Evolutionary conservation across 495 filamentous ascomycete genomes (phyloP).

Genomic region (Aspergillus steynii): DNA sequence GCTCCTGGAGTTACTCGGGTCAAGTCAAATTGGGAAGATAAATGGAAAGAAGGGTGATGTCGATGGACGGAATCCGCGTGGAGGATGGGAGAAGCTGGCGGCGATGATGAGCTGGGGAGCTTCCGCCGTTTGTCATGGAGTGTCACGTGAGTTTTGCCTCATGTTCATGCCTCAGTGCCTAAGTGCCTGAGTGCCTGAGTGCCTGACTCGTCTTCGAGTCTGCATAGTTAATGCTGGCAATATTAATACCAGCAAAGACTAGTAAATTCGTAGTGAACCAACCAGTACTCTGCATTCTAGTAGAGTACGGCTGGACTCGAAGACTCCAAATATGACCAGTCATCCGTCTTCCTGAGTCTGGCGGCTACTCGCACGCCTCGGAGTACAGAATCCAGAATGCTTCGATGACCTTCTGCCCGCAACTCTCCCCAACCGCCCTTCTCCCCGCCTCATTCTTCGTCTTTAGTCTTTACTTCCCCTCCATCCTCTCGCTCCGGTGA

Average conservation of each 20-base stretch:
- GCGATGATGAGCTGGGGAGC: conserved; percentile 12
- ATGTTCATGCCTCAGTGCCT: not conserved
- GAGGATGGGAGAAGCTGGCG: conserved; percentile 16
- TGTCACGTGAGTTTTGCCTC: conserved; percentile 10
- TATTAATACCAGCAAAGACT: too few species aligned
- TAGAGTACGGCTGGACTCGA: too few species aligned
- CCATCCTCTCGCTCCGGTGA: conserved; percentile 6
- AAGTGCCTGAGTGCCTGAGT: conserved; percentile 2
- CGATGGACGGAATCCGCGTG: not conserved
- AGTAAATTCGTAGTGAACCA: too few species aligned
- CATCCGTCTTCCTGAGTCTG: too few species aligned
- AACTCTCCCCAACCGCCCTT: not conserved
- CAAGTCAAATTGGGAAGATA: not conserved
- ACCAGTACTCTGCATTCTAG: too few species aligned
- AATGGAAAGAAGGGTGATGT: not conserved
- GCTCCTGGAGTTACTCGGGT: not conserved
- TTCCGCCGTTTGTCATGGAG: conserved; percentile 10
- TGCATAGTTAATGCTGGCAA: too few species aligned
- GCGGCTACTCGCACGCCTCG: too few species aligned
- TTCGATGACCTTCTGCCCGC: too few species aligned
- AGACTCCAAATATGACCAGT: too few species aligned
- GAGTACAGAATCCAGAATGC: too few species aligned
- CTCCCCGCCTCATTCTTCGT: conserved; percentile 7
- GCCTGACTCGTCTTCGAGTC: not conserved
- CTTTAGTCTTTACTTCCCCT: conserved; percentile 5